Conservation (phyloP, 2,329 filamentous ascomycete genomes). For the Colletotrichum gloeosporioides region DNA sequence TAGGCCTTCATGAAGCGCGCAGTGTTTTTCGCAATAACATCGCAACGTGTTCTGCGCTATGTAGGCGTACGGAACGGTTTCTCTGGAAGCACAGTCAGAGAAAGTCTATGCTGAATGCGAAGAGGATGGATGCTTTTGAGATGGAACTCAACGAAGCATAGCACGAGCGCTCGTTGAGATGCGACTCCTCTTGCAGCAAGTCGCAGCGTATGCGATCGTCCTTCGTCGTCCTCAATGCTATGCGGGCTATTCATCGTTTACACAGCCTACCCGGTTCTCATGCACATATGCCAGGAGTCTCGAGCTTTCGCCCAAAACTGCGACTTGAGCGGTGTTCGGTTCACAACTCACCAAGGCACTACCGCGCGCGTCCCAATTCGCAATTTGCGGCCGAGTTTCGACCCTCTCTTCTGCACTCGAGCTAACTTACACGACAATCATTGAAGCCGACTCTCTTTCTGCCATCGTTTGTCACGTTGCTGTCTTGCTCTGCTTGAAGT, state of each 20-base stretch:
- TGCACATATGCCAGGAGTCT: background rate
- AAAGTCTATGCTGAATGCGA: background rate
- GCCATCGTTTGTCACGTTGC: background rate
- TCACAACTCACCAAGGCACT: background rate
- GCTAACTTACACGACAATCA: background rate
- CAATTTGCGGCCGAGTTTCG: background rate
- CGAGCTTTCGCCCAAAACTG: background rate
- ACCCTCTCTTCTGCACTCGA: background rate
- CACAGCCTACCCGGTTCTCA: background rate
- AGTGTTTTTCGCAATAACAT: too few species aligned
- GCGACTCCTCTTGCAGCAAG: background rate
- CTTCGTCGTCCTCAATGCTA: background rate
- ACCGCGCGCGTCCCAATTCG: background rate
- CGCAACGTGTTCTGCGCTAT: background rate
- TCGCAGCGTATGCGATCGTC: background rate
- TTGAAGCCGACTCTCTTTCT: background rate
- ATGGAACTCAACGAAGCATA: background rate
- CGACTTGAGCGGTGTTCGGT: background rate
- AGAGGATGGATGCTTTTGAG: background rate
- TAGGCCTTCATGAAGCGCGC: too few species aligned
- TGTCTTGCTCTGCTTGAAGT: background rate
- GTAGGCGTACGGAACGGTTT: background rate
- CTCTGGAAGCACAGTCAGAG: background rate
- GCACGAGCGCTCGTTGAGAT: background rate
- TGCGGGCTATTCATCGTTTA: background rate